Evolutionary conservation across 176 grass and related monocot genomes (phyloP).

Genomic region (Puccinellia tenuiflora): DNA sequence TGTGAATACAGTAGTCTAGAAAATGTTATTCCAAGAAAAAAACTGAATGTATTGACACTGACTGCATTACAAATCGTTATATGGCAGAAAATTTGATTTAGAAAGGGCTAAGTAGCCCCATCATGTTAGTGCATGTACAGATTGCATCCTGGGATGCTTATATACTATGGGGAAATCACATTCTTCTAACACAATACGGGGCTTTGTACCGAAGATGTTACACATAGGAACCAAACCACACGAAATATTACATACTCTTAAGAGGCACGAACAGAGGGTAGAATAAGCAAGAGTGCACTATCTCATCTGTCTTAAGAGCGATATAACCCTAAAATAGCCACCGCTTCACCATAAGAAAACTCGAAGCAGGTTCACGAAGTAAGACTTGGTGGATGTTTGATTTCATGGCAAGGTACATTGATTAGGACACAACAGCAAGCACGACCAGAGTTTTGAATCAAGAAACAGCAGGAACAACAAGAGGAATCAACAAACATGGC

Average conservation of each 20-base stretch:
- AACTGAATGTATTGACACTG: neutral
- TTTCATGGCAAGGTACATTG: neutral
- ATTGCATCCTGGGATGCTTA: neutral
- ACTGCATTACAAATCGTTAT: neutral
- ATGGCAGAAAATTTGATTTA: neutral
- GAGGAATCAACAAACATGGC: neutral
- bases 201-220: neutral
- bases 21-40: neutral
- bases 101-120: neutral
- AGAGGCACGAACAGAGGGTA: neutral
- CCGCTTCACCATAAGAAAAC: neutral
- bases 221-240: neutral
- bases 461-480: neutral
- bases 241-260: neutral
- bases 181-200: neutral
- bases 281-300: neutral
- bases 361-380: neutral
- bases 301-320: neutral
- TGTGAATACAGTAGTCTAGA: slow-evolving; percentile 1
- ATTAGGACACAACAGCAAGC: neutral
- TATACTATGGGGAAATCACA: neutral
- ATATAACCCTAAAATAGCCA: neutral
- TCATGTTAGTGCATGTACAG: neutral
- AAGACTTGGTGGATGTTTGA: neutral
- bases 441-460: neutral